These are phyloP conservation scores for Candida fluviatilis DNA, from an alignment of 805 yeast genomes.

Conservation along the genomic window DNA sequence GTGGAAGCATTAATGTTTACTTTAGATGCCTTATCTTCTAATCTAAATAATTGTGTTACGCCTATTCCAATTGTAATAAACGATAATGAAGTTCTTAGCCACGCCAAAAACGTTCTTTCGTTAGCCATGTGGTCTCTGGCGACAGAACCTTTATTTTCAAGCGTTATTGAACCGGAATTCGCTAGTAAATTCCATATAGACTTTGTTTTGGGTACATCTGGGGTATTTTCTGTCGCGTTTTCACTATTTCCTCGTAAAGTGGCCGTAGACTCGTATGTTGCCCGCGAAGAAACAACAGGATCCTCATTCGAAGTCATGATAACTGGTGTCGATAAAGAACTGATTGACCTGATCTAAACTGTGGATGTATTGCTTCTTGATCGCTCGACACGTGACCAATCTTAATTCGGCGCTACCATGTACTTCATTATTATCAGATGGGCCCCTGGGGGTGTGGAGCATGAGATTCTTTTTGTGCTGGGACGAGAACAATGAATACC, in stretches of 20 bases:
- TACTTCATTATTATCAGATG: too few species aligned
- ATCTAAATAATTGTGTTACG: constrained; percentile 52
- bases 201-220: too few species aligned
- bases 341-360: too few species aligned
- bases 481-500: too few species aligned
- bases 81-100: constrained; percentile 59
- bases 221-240: too few species aligned
- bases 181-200: background rate
- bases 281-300: background rate
- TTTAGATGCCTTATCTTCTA: constrained; percentile 23
- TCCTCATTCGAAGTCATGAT: background rate
- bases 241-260: background rate
- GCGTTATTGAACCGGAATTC: constrained; percentile 10
- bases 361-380: too few species aligned
- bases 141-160: constrained; percentile 54
- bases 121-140: constrained; percentile 65
- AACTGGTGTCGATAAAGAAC: too few species aligned
- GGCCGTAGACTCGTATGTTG: background rate
- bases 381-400: too few species aligned
- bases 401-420: too few species aligned
- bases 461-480: too few species aligned
- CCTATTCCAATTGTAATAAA: constrained; percentile 58
- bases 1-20: constrained; percentile 11
- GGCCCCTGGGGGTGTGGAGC: too few species aligned
- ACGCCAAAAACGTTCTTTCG: constrained; percentile 61